Evolutionary conservation across 78 protist genomes (phyloP).

Genomic region (Tieghemostelium lacteum): DNA sequence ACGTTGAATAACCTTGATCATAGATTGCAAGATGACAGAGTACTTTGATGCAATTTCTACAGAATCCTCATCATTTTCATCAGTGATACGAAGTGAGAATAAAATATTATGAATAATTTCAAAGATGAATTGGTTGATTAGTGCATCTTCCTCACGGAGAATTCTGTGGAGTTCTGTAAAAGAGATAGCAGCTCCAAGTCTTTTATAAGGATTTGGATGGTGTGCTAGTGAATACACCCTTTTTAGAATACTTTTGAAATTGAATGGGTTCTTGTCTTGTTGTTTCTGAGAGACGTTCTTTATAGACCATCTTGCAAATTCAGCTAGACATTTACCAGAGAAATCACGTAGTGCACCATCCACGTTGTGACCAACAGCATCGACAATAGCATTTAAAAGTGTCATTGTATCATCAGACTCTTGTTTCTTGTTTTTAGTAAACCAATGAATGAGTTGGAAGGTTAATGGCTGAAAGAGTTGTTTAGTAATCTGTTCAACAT

Average conservation of each 20-base stretch:
- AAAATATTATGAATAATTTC: constrained; percentile 58
- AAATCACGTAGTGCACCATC: constrained; percentile 85
- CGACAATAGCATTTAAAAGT: constrained; percentile 76
- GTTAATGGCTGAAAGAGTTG: constrained; percentile 85
- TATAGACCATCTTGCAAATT: constrained; percentile 80
- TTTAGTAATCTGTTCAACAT: constrained; percentile 86
- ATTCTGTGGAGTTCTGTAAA: constrained; percentile 33
- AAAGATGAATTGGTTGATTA: constrained; percentile 57
- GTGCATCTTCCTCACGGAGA: constrained; percentile 46
- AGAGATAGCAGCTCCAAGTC: constrained; percentile 84
- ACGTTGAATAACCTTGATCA: constrained; percentile 37
- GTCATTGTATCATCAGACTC: constrained; percentile 74
- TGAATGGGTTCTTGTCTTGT: constrained; percentile 26
- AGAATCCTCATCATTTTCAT: constrained; percentile 25
- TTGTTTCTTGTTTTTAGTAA: constrained; percentile 29
- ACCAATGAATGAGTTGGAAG: constrained; percentile 89
- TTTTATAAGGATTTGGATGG: constrained; percentile 74
- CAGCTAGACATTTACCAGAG: constrained; percentile 76
- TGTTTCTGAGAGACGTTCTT: constrained; percentile 23
- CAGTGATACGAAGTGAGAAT: constrained; percentile 16
- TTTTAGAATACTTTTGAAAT: constrained; percentile 70
- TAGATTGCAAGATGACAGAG: constrained; percentile 15
- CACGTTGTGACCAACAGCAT: constrained; percentile 52
- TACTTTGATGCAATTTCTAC: constrained; percentile 35
- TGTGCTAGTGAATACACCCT: constrained; percentile 66